phyloP scores from a whole-genome alignment of 2,329 filamentous ascomycete genomes.

The Neocucurbitaria cava region DNA sequence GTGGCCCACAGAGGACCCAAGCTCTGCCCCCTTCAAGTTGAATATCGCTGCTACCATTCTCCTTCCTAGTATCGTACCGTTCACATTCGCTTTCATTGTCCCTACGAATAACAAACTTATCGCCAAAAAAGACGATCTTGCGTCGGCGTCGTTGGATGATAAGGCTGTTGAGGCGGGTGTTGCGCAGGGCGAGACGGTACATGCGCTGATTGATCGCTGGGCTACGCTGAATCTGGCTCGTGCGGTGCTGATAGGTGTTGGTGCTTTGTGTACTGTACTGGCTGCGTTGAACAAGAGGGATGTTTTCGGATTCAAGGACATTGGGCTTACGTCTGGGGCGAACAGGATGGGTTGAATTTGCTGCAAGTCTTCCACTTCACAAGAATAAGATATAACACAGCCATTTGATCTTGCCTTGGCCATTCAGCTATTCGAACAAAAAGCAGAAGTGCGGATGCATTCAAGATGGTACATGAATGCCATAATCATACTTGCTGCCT shows the following conservation, averaged over 20 bases:
- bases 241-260: conserved; percentile 42
- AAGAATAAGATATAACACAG: too few relatives aligned
- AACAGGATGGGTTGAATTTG: conserved; percentile 14
- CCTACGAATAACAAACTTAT: conserved; percentile 59
- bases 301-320: conserved; percentile 28
- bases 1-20: conserved; percentile 33
- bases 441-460: too few relatives aligned
- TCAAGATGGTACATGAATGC: too few relatives aligned
- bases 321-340: conserved; percentile 18
- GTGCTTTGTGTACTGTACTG: conserved; percentile 30
- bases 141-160: conserved; percentile 46
- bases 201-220: conserved; percentile 64
- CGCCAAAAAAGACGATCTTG: conserved; percentile 52
- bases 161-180: conserved; percentile 46
- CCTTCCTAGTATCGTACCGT: conserved; percentile 59
- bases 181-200: conserved; percentile 54
- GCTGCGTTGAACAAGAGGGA: conserved; percentile 38
- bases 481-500: too few relatives aligned
- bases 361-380: too few relatives aligned
- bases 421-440: too few relatives aligned
- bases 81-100: conserved; percentile 57
- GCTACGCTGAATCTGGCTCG: conserved; percentile 60
- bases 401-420: too few relatives aligned
- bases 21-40: conserved; percentile 48
- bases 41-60: conserved; percentile 58